phyloP scores from a whole-genome alignment of 108 stramenopile genomes.

The Stephanodiscus minutulus region DNA sequence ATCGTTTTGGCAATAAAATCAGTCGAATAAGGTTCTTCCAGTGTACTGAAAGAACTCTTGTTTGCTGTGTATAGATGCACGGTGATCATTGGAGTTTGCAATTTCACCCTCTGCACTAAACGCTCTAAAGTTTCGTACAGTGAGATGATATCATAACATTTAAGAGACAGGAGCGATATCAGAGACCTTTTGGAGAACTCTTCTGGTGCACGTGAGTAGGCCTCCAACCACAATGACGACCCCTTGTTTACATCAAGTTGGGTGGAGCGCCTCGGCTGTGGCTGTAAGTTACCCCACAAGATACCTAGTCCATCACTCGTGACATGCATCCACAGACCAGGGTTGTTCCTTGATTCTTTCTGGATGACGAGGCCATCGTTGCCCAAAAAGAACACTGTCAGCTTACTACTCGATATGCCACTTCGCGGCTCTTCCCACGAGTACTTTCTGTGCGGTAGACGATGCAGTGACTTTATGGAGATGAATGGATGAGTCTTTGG shows the following conservation, averaged over 20 bases:
- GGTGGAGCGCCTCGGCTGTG: not conserved
- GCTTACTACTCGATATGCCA: not conserved
- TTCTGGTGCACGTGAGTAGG: slow-evolving; percentile 11
- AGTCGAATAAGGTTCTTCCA: not conserved
- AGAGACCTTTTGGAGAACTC: slow-evolving; percentile 16
- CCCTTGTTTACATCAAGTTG: not conserved
- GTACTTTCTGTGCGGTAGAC: slow-evolving; percentile 23
- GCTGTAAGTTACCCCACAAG: slow-evolving; percentile 16
- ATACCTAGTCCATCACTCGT: slow-evolving; percentile 18
- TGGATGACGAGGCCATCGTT: slow-evolving; percentile 29
- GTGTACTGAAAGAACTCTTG: not conserved
- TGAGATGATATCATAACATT: slow-evolving; percentile 14
- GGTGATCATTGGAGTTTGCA: slow-evolving; percentile 20
- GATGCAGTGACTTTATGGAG: slow-evolving; percentile 18
- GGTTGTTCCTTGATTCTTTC: not conserved
- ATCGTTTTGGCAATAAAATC: slow-evolving; percentile 19
- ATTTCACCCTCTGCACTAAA: slow-evolving; percentile 20
- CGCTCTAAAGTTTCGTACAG: slow-evolving; percentile 15
- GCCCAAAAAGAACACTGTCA: slow-evolving; percentile 14
- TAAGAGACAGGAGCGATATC: slow-evolving; percentile 11
- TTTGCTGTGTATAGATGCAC: slow-evolving; percentile 12
- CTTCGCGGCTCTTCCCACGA: slow-evolving; percentile 19
- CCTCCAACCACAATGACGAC: slow-evolving; percentile 6
- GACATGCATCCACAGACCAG: slow-evolving; percentile 32
- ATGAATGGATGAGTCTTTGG: slow-evolving; percentile 7